Percentiles rank a stretch among this genome's conserved stretches.
phyloP scores from a whole-genome alignment of 768 basidiomycete species.

The Chalciporus piperatus region DNA sequence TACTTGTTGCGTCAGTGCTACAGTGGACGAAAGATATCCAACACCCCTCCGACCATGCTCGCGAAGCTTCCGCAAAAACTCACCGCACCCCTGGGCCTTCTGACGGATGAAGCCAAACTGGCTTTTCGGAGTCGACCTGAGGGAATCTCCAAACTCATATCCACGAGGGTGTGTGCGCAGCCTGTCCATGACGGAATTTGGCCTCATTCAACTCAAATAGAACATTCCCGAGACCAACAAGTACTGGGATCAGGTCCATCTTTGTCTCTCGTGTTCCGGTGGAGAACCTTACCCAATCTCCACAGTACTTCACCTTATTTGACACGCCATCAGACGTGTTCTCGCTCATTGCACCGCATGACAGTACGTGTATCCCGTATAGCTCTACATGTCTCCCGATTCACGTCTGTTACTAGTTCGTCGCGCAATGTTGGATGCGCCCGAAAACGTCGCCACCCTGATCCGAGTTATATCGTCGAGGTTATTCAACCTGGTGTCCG shows the following conservation, averaged over 20 bases:
- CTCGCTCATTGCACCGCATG: conserved; percentile 81
- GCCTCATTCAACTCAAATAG: conserved; percentile 42
- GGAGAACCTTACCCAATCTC: conserved; percentile 1
- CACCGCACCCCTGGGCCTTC: conserved; percentile 69
- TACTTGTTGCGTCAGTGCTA: too few species aligned
- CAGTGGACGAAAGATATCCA: not conserved
- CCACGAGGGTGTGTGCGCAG: conserved; percentile 57
- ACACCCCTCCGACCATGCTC: conserved; percentile 45
- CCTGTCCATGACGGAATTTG: not conserved
- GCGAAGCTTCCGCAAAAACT: conserved; percentile 70
- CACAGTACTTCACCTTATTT: conserved; percentile 78
- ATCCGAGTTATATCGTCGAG: conserved; percentile 66
- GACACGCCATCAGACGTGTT: conserved; percentile 91
- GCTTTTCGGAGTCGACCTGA: conserved; percentile 80
- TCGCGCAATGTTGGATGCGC: conserved; percentile 75
- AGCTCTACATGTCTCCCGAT: conserved; percentile 1
- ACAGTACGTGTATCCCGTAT: conserved; percentile 52
- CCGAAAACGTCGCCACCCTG: conserved; percentile 84
- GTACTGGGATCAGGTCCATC: conserved; percentile 88
- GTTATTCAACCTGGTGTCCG: conserved; percentile 71
- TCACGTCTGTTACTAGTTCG: conserved; percentile 53
- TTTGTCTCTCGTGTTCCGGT: not conserved
- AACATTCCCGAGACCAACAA: conserved; percentile 70
- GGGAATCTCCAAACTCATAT: conserved; percentile 74
- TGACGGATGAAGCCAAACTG: conserved; percentile 87